Conservation (phyloP, 176 grass and related monocot species). For the Bonia amplexicaulis region DNA sequence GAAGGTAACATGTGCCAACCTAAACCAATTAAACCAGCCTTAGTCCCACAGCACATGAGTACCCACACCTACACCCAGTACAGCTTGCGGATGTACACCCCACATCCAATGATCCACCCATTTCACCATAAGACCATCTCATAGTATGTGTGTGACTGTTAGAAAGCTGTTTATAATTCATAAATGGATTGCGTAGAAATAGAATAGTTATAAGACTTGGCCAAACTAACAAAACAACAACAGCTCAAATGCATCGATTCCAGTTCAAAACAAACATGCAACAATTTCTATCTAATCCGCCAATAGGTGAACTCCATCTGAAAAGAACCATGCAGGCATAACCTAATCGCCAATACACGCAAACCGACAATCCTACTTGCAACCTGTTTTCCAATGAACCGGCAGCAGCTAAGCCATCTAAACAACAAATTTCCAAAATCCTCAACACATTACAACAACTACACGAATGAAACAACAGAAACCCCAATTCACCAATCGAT, state of each 20-base stretch:
- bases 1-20: neutral
- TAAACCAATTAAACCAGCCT: neutral
- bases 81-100: neutral
- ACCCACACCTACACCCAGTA: neutral
- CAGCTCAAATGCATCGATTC: neutral
- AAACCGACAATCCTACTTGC: neutral
- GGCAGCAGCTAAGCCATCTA: neutral
- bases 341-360: neutral
- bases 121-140: neutral
- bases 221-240: neutral
- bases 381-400: neutral
- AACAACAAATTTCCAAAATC: conserved; percentile 7
- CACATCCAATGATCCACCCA: neutral
- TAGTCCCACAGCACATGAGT: neutral
- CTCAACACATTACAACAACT: neutral
- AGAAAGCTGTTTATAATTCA: neutral
- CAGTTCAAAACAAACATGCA: neutral
- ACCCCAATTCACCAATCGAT: conserved; percentile 14
- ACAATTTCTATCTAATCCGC: neutral
- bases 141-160: neutral
- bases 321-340: neutral
- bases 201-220: neutral
- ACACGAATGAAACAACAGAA: neutral
- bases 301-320: neutral
- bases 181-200: neutral